These are phyloP conservation scores for Nothophaeocryptopus gaeumannii DNA, from an alignment of 2,329 filamentous ascomycete species.

Conservation along the genomic window DNA sequence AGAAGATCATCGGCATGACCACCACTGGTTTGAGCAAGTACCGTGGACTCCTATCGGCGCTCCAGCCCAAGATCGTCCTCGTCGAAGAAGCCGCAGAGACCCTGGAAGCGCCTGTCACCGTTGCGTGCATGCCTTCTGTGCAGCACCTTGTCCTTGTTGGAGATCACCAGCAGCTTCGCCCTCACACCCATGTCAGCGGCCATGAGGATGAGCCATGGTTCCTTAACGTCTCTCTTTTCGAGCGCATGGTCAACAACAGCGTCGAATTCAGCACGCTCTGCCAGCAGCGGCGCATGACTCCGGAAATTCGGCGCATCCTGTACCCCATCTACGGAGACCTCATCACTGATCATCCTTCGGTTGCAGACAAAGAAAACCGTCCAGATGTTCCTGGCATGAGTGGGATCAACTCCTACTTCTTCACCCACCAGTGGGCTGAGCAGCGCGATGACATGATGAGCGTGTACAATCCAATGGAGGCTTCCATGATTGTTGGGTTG, in stretches of 20 bases:
- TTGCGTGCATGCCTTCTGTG: conserved; percentile 59
- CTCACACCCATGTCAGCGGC: conserved; percentile 61
- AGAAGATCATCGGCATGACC: conserved; percentile 65
- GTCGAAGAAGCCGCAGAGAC: conserved; percentile 81
- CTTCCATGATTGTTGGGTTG: conserved; percentile 71
- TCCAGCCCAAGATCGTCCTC: conserved; percentile 66
- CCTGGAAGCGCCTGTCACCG: conserved; percentile 61
- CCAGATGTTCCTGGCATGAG: conserved; percentile 63
- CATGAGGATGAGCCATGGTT: conserved; percentile 61
- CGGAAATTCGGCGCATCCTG: conserved; percentile 62
- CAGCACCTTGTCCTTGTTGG: conserved; percentile 69
- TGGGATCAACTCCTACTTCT: conserved; percentile 58
- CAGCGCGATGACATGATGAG: conserved; percentile 61
- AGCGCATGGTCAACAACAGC: conserved; percentile 66
- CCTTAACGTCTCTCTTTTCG: conserved; percentile 74
- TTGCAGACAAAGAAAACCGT: conserved; percentile 46
- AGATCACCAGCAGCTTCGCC: conserved; percentile 75
- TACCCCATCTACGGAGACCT: conserved; percentile 60
- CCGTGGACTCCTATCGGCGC: conserved; percentile 62
- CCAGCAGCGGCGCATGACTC: conserved; percentile 71
- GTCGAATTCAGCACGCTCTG: conserved; percentile 64
- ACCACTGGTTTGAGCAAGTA: conserved; percentile 82
- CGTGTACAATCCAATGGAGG: conserved; percentile 68
- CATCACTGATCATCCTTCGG: conserved; percentile 56
- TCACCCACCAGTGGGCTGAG: conserved; percentile 65